Evolutionary conservation across 2,329 filamentous ascomycete genomes (phyloP), one percentile per base, ranked within the genome.

Genomic region (Cladophialophora bantiana): DNA sequence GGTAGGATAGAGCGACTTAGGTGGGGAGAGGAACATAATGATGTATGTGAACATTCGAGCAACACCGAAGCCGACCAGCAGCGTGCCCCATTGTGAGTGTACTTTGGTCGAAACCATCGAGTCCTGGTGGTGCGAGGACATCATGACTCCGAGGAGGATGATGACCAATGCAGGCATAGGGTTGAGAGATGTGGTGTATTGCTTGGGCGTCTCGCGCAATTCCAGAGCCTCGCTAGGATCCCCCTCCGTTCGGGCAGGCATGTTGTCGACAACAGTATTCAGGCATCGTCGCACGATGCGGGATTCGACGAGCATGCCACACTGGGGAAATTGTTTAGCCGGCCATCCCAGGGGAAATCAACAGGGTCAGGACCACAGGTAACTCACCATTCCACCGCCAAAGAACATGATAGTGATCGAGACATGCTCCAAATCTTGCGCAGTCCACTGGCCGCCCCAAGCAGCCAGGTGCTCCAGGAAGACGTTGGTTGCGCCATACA

Each of bases 371-470:
- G 38, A 57, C 4, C 5, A 31, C 20, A 9, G 26, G 45, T 15
- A 48, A 69, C 74, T 83, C 80, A 93, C 90, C 80, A 97, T 76
- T 55, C 95, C 94, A 71, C 94, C 94, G 62, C 94, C 94, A 69
- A 97, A 92, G 81, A 98, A 98, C 77, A 98, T 87, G 55, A 97
- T 84, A 0, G 94, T 94, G 74, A 98, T 97, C 12, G 93, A 94
- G 55, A 96, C 83, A 78, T 98, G 95, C 79, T 98, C 94, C 20
- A 98, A 82, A 76, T 98, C 94, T 68, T 90, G 87, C 0, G 92
- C 80, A 60, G 85, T 88, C 90, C 93, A 98, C 60, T 79, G 84
- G 12, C 83, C 80, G 38, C 90, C 92, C 84, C 87, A 89, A 59
- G 85, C 86, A 62, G 89, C 88, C 32, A 98, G 84, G 75, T 97